These are phyloP conservation scores for Tuber melanosporum DNA, from an alignment of 495 filamentous ascomycete species.

Conservation along the genomic window DNA sequence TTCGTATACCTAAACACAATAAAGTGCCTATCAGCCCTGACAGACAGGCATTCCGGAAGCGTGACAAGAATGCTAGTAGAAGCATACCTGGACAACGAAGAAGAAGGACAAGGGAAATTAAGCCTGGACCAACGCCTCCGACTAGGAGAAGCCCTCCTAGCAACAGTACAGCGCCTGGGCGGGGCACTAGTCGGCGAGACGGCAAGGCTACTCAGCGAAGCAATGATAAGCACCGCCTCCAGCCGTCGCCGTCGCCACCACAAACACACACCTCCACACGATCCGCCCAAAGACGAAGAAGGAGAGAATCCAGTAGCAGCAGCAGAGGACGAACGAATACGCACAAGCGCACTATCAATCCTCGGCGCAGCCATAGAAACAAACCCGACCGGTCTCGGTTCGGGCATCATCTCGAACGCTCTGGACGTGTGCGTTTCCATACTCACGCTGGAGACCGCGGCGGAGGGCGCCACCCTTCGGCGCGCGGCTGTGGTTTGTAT, in stretches of 20 bases:
- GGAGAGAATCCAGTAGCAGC: constrained; percentile 34
- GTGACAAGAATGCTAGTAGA: constrained; percentile 62
- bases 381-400: constrained; percentile 57
- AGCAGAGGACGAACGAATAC: constrained; percentile 69
- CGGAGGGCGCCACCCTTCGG: constrained; percentile 64
- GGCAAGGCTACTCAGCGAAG: constrained; percentile 53
- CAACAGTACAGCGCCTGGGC: constrained; percentile 61
- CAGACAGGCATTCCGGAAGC: constrained; percentile 58
- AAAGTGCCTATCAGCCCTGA: constrained; percentile 60
- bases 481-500: constrained; percentile 66
- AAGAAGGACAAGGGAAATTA: neutral
- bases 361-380: constrained; percentile 61
- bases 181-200: constrained; percentile 55
- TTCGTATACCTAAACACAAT: constrained; percentile 69
- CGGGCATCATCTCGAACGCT: constrained; percentile 50
- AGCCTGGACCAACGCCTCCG: constrained; percentile 60
- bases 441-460: constrained; percentile 57
- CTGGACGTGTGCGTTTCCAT: constrained; percentile 63
- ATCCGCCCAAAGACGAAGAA: too few relatives aligned
- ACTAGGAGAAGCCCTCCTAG: constrained; percentile 65
- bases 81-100: constrained; percentile 56
- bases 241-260: constrained; percentile 49
- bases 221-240: constrained; percentile 60
- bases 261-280: too few relatives aligned
- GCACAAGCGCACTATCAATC: constrained; percentile 71